These are phyloP conservation scores for Aaosphaeria arxii DNA, from an alignment of 2,329 filamentous ascomycete genomes.

Conservation along the genomic window DNA sequence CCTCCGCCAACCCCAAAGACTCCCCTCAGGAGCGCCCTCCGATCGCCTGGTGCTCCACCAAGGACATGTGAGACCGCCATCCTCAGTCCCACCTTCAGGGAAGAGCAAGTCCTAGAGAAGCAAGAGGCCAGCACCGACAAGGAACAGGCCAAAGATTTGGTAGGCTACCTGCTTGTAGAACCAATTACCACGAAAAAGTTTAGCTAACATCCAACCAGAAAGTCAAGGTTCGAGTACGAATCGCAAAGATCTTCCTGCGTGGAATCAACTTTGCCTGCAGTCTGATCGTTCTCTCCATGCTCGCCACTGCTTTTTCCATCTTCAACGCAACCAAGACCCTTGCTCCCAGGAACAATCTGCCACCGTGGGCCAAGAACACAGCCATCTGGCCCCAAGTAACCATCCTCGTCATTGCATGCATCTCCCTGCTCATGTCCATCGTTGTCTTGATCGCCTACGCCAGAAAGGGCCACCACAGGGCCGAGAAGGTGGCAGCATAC, in stretches of 20 bases:
- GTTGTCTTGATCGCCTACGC: conserved; percentile 82
- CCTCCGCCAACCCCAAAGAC: conserved; percentile 66
- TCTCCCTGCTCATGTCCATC: conserved; percentile 78
- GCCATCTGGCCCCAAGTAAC: conserved; percentile 87
- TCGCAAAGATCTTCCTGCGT: conserved; percentile 93
- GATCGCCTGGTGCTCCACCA: conserved; percentile 76
- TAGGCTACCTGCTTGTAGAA: conserved; percentile 55
- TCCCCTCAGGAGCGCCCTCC: conserved; percentile 87
- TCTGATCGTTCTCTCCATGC: conserved; percentile 87
- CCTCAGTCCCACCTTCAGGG: conserved; percentile 84
- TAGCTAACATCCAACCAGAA: conserved; percentile 59
- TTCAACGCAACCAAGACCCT: conserved; percentile 84
- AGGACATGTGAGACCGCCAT: conserved; percentile 66
- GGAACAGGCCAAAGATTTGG: conserved; percentile 82
- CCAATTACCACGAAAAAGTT: neutral
- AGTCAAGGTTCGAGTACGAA: conserved; percentile 84
- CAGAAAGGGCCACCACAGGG: conserved; percentile 80
- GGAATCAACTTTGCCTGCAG: conserved; percentile 96
- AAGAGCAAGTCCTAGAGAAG: conserved; percentile 86
- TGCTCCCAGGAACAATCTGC: conserved; percentile 73
- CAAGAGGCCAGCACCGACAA: conserved; percentile 77
- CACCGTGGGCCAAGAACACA: conserved; percentile 78
- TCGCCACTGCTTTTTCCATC: conserved; percentile 83
- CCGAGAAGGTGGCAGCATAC: conserved; percentile 91
- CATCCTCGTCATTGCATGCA: conserved; percentile 71